Evolutionary conservation across 345 rosid species (phyloP).

Genomic region (Pistacia atlantica): DNA sequence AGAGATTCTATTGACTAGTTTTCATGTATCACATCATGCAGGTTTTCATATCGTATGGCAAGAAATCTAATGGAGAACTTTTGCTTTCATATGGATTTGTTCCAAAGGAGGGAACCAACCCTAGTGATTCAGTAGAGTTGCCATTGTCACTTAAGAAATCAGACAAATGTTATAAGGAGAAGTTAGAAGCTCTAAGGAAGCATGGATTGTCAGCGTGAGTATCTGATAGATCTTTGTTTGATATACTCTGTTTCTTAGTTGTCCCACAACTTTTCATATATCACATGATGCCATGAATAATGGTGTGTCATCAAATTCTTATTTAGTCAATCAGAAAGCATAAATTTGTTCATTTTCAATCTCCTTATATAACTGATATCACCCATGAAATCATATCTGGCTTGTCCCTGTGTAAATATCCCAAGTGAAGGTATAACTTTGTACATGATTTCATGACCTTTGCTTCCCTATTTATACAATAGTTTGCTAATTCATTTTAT

Average conservation of each 20-base stretch:
- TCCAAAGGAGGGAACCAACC: constrained; percentile 92
- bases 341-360: background rate
- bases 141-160: constrained; percentile 69
- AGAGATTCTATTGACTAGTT: background rate
- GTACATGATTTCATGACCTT: background rate
- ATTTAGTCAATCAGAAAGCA: background rate
- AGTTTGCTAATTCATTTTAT: constrained; percentile 8
- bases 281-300: background rate
- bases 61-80: constrained; percentile 90
- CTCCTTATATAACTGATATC: background rate
- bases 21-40: constrained; percentile 39
- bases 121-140: constrained; percentile 86
- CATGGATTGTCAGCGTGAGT: constrained; percentile 78
- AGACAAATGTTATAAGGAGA: constrained; percentile 76
- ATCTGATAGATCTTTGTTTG: constrained; percentile 8
- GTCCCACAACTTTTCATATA: background rate
- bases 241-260: background rate
- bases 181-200: constrained; percentile 74
- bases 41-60: constrained; percentile 98
- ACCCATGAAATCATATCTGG: background rate
- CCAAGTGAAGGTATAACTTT: background rate
- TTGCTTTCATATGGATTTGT: constrained; percentile 91
- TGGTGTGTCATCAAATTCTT: background rate
- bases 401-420: constrained; percentile 3
- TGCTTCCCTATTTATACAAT: constrained; percentile 3